Percentiles rank a stretch among this genome's conserved stretches.
phyloP scores from a whole-genome alignment of 2,329 filamentous ascomycete species.

The Penicillium sclerotiorum region DNA sequence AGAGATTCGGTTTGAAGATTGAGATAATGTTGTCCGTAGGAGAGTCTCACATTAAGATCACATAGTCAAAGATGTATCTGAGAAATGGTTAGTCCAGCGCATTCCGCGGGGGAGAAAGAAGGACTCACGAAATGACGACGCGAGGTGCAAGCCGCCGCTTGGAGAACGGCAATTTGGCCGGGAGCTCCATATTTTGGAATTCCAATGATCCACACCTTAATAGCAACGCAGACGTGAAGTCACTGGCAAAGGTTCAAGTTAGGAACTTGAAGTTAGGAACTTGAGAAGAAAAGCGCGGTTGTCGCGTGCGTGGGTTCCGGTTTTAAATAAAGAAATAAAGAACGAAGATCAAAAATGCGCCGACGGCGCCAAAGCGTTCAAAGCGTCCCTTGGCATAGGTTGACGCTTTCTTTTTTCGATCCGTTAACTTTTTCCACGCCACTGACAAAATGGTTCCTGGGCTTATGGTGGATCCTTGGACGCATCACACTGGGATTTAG shows the following conservation, averaged over 20 bases:
- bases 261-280: no score
- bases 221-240: no score
- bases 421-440: neutral
- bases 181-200: slow-evolving; percentile 26
- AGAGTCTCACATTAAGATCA: slow-evolving; percentile 57
- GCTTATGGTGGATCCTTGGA: neutral
- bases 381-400: neutral
- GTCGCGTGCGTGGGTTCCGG: no score
- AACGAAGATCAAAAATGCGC: no score
- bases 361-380: no score
- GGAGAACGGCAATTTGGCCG: slow-evolving; percentile 55
- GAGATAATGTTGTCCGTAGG: slow-evolving; percentile 2
- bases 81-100: slow-evolving; percentile 6
- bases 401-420: neutral
- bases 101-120: slow-evolving; percentile 2
- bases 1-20: slow-evolving; percentile 2
- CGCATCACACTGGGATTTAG: neutral
- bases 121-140: slow-evolving; percentile 56
- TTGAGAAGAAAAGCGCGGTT: no score
- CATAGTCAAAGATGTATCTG: slow-evolving; percentile 62
- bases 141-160: slow-evolving; percentile 55
- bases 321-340: no score
- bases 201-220: neutral
- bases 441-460: neutral
- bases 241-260: no score